Evolutionary conservation across 2,329 filamentous ascomycete genomes (phyloP), one percentile per base, ranked within the genome.

Genomic region (Pestalotiopsis sp.): DNA sequence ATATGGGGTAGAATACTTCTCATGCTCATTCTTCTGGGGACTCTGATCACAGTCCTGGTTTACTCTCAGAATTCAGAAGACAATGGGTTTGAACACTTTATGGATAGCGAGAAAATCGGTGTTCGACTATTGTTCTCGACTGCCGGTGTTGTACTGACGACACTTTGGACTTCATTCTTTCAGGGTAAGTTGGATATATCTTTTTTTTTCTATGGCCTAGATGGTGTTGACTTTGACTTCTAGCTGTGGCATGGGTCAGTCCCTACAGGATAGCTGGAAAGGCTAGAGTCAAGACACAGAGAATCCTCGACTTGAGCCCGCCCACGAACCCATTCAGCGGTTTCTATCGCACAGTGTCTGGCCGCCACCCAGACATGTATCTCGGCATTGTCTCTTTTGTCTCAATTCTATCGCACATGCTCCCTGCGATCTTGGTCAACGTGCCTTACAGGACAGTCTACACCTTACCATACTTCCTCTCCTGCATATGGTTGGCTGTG

Each of bases 91-190:
- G 80, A 83, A 67, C 70, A 70, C 1, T 84, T 84, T 66, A 83
- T 84, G 78, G 77, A 79, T 66, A 77, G 77, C 41, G 75, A 82
- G 66, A 75, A 75, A 1, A 81, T 82, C 49, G 80, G 81, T 0
- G 78, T 82, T 4, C 73, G 77, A 11, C 80, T 83, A 41, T 71
- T 84, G 14, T 83, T 83, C 69, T 80, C 82, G 1, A 69, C 74
- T 6, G 66, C 82, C 1, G 82, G 81, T 64, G 78, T 83, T 5
- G 67, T 77, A 2, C 77, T 81, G 38, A 78, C 78, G 27, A 72
- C 81, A 23, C 78, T 79, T 63, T 83, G 81, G 81, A 74, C 74
- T 4, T 74, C 75, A 2, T 78, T 83, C 66, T 80, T 81, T 60
- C 70, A 75, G 56, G 76, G 80, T 82, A 73, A 73, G 76, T 70